Percentiles rank a stretch among this genome's conserved stretches.
phyloP scores from a whole-genome alignment of 2,329 filamentous ascomycete genomes.

The Neofusicoccum sp. region DNA sequence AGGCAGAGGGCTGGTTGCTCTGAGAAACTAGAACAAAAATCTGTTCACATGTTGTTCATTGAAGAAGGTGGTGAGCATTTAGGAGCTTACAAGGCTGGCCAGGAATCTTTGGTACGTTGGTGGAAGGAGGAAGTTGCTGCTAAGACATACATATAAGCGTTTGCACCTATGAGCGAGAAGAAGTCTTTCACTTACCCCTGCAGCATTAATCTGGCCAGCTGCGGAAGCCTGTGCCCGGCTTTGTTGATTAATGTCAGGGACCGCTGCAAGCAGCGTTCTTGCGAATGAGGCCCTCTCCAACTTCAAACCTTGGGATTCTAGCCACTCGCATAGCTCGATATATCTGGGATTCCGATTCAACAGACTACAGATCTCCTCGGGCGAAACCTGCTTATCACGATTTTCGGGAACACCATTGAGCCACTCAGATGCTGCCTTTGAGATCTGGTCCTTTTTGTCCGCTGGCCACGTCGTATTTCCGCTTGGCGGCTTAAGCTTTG shows the following conservation, averaged over 20 bases:
- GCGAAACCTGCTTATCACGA: slow-evolving; percentile 34
- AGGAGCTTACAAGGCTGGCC: not conserved
- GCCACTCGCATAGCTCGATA: slow-evolving; percentile 52
- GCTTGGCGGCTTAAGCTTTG: not conserved
- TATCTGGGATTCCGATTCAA: slow-evolving; percentile 57
- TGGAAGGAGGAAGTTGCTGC: not conserved
- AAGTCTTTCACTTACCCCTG: not conserved
- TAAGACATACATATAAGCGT: not conserved
- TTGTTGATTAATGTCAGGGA: slow-evolving; percentile 40
- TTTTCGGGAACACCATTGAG: slow-evolving; percentile 47
- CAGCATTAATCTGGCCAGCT: not conserved
- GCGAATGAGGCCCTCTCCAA: slow-evolving; percentile 56
- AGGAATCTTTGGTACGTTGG: not conserved
- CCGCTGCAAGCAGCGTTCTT: slow-evolving; percentile 47
- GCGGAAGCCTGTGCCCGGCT: not conserved
- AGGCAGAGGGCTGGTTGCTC: not conserved
- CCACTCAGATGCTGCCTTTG: slow-evolving; percentile 49
- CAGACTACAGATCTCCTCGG: slow-evolving; percentile 45
- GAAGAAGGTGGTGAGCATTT: not conserved
- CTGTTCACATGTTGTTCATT: no score
- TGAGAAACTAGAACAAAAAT: not conserved
- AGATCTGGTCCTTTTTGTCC: slow-evolving; percentile 51
- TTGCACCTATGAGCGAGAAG: not conserved
- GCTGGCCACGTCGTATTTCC: slow-evolving; percentile 50
- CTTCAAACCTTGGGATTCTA: slow-evolving; percentile 50